Evolutionary conservation across 2,329 filamentous ascomycete genomes (phyloP).

Genomic region (Aureobasidium sp.): DNA sequence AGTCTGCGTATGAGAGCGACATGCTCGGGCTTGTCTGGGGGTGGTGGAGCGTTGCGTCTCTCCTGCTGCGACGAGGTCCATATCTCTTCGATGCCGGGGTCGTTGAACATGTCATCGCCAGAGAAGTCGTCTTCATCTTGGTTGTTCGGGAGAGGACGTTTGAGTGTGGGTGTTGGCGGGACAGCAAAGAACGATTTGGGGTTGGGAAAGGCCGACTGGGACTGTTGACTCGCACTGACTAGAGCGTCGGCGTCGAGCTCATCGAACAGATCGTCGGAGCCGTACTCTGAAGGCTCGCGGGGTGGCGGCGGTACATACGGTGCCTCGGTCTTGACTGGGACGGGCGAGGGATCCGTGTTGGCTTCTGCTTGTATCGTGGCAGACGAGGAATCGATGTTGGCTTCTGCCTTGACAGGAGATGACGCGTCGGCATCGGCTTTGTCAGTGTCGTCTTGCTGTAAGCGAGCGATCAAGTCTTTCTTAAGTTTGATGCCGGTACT

Average conservation of each 20-base stretch:
- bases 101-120: neutral
- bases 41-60: neutral
- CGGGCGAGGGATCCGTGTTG: neutral
- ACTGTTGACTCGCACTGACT: conserved; percentile 2
- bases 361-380: neutral
- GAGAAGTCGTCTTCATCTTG: neutral
- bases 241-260: conserved; percentile 1
- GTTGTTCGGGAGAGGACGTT: neutral
- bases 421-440: neutral
- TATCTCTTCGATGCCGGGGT: neutral
- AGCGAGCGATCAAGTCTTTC: neutral
- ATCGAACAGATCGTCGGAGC: conserved; percentile 3
- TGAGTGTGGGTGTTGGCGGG: neutral
- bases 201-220: neutral
- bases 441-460: neutral
- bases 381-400: neutral
- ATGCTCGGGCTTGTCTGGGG: neutral
- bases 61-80: conserved; percentile 9
- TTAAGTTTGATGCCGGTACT: neutral
- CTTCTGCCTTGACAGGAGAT: neutral
- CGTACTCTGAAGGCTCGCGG: neutral
- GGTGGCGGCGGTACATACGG: neutral
- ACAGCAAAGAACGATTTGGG: neutral
- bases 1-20: conserved; percentile 25
- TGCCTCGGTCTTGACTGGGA: neutral